Conservation (phyloP, 208 protist species). For the Phytomonas francai region DNA sequence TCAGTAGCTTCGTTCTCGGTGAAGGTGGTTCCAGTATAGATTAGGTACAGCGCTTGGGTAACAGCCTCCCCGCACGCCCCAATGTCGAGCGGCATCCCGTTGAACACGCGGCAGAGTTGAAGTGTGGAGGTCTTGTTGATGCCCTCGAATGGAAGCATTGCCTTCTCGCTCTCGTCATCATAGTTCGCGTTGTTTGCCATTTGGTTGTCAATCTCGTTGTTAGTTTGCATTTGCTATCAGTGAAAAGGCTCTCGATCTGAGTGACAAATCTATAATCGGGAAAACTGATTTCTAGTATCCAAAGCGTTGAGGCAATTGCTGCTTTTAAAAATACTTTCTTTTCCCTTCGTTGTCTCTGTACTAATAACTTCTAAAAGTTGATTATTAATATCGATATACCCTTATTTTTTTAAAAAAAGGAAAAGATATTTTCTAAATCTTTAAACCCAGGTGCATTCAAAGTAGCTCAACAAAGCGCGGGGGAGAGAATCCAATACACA, state of each 20-base stretch:
- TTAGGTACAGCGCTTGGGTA: conserved; percentile 94
- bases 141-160: conserved; percentile 83
- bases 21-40: conserved; percentile 90
- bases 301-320: not conserved
- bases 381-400: not conserved
- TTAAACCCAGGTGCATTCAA: not conserved
- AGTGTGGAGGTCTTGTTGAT: conserved; percentile 93
- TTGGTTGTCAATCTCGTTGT: conserved; percentile 7
- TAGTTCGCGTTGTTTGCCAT: conserved; percentile 23
- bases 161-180: conserved; percentile 77
- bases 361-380: not conserved
- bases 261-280: conserved; percentile 5
- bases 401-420: not conserved
- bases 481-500: not conserved
- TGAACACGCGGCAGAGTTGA: conserved; percentile 94
- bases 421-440: not conserved
- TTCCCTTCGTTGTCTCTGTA: not conserved
- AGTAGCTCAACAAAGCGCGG: not conserved
- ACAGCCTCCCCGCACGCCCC: conserved; percentile 85
- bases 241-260: not conserved
- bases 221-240: not conserved
- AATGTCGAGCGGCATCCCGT: conserved; percentile 85
- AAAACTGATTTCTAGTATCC: conserved; percentile 1
- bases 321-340: not conserved
- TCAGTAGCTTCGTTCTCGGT: conserved; percentile 93